A percentile compares a stretch with the other conserved stretches of the same genome.
These are phyloP conservation scores for Teratosphaeria epicoccoides DNA, from an alignment of 2,329 filamentous ascomycete genomes.

Conservation along the genomic window DNA sequence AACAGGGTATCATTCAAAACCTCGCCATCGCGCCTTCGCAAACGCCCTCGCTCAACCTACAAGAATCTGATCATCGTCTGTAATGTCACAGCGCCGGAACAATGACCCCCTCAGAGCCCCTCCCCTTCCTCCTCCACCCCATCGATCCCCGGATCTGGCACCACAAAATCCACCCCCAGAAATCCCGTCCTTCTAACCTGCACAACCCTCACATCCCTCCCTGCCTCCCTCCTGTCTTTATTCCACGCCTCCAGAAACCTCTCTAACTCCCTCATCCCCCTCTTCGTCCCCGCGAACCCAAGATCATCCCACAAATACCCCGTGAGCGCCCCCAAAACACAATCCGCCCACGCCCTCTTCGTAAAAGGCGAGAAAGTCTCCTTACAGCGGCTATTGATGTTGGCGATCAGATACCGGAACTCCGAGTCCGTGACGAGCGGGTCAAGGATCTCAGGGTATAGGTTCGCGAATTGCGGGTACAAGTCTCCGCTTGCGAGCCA, in stretches of 20 bases:
- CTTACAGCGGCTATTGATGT: constrained; percentile 66
- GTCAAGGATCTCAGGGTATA: constrained; percentile 93
- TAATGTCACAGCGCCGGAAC: neutral
- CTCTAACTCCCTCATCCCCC: constrained; percentile 59
- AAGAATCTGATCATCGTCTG: neutral
- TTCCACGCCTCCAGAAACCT: constrained; percentile 85
- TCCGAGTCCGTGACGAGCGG: constrained; percentile 75
- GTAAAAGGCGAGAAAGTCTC: constrained; percentile 72
- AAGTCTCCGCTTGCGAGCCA: constrained; percentile 82
- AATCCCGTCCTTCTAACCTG: constrained; percentile 75
- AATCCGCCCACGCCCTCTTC: constrained; percentile 68
- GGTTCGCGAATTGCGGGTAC: constrained; percentile 84
- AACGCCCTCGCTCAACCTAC: neutral
- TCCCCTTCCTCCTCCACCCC: constrained; percentile 15
- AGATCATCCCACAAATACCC: constrained; percentile 94
- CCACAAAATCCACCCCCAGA: constrained; percentile 74
- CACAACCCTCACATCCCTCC: constrained; percentile 61
- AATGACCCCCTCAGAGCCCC: constrained; percentile 7
- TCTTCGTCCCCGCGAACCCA: constrained; percentile 66
- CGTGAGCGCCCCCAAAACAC: constrained; percentile 66
- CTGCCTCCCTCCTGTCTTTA: constrained; percentile 45
- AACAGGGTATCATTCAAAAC: neutral
- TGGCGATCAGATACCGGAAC: constrained; percentile 71
- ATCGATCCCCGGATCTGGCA: constrained; percentile 62
- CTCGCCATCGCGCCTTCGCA: neutral